A percentile compares a stretch with the other conserved stretches of the same genome.
Conservation (phyloP, 306 rosid genomes). For the Gastrolobium villosum region DNA sequence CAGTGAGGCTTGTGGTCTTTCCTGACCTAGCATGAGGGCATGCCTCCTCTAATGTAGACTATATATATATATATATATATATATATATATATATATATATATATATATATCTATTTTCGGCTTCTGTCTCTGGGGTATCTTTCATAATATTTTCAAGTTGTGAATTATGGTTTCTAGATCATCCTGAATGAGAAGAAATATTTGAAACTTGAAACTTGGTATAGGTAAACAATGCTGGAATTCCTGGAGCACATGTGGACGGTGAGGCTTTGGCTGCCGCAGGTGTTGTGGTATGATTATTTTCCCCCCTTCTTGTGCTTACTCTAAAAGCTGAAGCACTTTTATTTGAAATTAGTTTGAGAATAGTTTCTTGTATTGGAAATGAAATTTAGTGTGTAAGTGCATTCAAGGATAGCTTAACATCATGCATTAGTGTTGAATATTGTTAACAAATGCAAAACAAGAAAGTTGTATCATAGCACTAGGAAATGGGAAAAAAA, state of each 20-base stretch:
- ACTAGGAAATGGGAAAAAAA: not conserved
- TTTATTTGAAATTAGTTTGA: not conserved
- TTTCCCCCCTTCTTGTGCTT: not conserved
- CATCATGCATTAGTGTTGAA: not conserved
- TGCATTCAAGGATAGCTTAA: not conserved
- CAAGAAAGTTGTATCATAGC: not conserved
- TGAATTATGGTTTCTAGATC: not conserved
- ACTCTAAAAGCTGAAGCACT: too few relatives aligned
- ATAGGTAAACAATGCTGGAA: constrained; percentile 66
- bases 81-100: too few relatives aligned
- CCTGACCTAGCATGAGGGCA: too few relatives aligned
- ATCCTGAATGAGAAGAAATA: not conserved
- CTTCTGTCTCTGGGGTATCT: too few relatives aligned
- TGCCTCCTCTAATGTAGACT: not conserved
- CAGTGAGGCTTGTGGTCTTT: too few relatives aligned
- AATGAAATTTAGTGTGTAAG: not conserved
- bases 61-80: too few relatives aligned
- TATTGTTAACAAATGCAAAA: not conserved
- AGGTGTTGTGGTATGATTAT: constrained; percentile 42
- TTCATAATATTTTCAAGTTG: too few relatives aligned
- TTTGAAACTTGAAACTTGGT: not conserved
- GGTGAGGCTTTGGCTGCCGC: constrained; percentile 47
- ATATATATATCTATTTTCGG: too few relatives aligned
- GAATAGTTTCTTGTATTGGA: not conserved
- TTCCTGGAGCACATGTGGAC: constrained; percentile 45